phyloP scores from a whole-genome alignment of 495 filamentous ascomycete species.

The Hyaloscypha variabilis region DNA sequence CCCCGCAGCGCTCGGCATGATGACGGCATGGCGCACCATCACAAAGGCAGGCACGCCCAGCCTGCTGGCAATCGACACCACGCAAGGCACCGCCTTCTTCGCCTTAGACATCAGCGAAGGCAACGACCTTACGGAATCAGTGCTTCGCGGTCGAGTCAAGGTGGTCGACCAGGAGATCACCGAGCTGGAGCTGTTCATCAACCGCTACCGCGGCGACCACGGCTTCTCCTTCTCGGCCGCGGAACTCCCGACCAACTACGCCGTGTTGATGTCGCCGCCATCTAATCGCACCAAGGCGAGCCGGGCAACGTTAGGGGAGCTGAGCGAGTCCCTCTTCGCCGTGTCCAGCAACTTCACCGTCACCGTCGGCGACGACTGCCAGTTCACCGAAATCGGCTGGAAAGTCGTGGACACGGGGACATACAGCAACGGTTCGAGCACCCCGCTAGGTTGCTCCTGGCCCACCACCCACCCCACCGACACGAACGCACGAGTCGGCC shows the following conservation, averaged over 20 bases:
- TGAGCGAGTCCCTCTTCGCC: constrained; percentile 12
- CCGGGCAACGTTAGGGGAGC: constrained; percentile 4
- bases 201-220: constrained; percentile 24
- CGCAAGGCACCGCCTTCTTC: constrained; percentile 32
- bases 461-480: constrained; percentile 15
- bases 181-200: constrained; percentile 34
- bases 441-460: constrained; percentile 14
- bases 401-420: constrained; percentile 10
- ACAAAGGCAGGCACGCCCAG: constrained; percentile 27
- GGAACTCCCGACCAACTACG: constrained; percentile 17
- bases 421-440: constrained; percentile 9
- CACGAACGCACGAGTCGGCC: constrained; percentile 14
- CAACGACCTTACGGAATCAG: constrained; percentile 30
- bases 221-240: constrained; percentile 14
- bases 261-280: constrained; percentile 4
- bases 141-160: constrained; percentile 33
- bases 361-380: constrained; percentile 12
- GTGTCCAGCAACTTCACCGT: constrained; percentile 5
- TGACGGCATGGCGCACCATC: constrained; percentile 36
- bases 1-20: constrained; percentile 34
- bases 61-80: constrained; percentile 16
- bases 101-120: constrained; percentile 30
- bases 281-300: constrained; percentile 14
- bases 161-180: constrained; percentile 32
- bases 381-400: constrained; percentile 18